Evolutionary conservation across 1,139 yeast species (phyloP).

Genomic region (Hyphopichia fennica): DNA sequence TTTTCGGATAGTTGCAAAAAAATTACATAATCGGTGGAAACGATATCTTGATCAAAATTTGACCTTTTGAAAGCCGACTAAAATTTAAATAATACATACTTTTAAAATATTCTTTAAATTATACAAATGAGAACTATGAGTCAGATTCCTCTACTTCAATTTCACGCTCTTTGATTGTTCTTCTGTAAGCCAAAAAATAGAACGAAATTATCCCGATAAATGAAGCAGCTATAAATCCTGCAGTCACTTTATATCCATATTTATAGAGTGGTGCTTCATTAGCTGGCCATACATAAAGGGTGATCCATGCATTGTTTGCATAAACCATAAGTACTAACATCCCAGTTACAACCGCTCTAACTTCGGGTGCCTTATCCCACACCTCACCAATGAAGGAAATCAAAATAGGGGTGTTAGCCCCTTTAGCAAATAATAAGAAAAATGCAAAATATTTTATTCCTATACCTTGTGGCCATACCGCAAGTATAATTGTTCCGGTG

Average conservation of each 20-base stretch:
- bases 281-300: constrained; percentile 1
- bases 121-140: too few species aligned
- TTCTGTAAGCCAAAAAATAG: not conserved
- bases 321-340: constrained; percentile 21
- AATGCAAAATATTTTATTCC: constrained; percentile 18
- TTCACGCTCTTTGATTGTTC: not conserved
- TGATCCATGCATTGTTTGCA: constrained; percentile 26
- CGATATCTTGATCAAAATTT: too few species aligned
- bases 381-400: constrained; percentile 1
- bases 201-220: constrained; percentile 1
- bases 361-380: constrained; percentile 18
- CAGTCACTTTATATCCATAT: constrained; percentile 1
- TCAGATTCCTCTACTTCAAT: too few species aligned
- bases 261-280: constrained; percentile 1
- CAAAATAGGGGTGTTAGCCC: constrained; percentile 32
- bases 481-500: constrained; percentile 16
- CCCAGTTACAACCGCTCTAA: constrained; percentile 24
- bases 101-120: too few species aligned
- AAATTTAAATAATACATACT: too few species aligned
- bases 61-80: too few species aligned
- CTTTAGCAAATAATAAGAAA: constrained; percentile 18
- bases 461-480: constrained; percentile 22
- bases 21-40: too few species aligned
- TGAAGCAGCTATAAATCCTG: not conserved
- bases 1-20: too few species aligned